phyloP scores from a whole-genome alignment of 805 yeast species.

The Wickerhamiella brachini region DNA sequence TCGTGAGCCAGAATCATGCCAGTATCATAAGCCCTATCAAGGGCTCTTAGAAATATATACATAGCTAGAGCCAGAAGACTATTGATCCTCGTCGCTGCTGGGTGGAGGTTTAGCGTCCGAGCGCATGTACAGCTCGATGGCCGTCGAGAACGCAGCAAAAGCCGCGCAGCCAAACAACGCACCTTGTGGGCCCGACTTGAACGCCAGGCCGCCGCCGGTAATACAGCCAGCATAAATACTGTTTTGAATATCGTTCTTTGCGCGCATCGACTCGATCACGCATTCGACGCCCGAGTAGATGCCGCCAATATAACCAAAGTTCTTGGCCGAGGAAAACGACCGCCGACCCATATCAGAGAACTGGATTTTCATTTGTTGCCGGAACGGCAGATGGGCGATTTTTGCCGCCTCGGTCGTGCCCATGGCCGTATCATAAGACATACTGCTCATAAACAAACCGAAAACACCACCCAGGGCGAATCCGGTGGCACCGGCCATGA shows the following conservation, averaged over 20 bases:
- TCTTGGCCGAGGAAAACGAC: conserved; percentile 80
- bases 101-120: conserved; percentile 80
- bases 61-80: not conserved
- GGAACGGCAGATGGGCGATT: conserved; percentile 74
- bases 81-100: conserved; percentile 62
- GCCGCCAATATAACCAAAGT: conserved; percentile 86
- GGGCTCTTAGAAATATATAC: not conserved
- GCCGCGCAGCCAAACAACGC: conserved; percentile 92
- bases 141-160: conserved; percentile 77
- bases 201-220: conserved; percentile 92
- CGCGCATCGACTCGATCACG: conserved; percentile 69
- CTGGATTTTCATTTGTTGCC: conserved; percentile 84
- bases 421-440: conserved; percentile 77
- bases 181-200: conserved; percentile 87
- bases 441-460: conserved; percentile 73
- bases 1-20: no score
- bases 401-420: conserved; percentile 35
- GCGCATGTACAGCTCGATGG: conserved; percentile 67
- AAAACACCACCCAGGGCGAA: conserved; percentile 91
- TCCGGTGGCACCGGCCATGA: conserved; percentile 85
- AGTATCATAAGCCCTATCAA: no score
- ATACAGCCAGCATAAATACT: conserved; percentile 90
- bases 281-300: conserved; percentile 90
- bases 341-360: conserved; percentile 84
- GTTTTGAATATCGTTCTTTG: conserved; percentile 82